These are phyloP conservation scores for Ustilago nuda DNA, from an alignment of 1,284 basidiomycete genomes.

Conservation along the genomic window DNA sequence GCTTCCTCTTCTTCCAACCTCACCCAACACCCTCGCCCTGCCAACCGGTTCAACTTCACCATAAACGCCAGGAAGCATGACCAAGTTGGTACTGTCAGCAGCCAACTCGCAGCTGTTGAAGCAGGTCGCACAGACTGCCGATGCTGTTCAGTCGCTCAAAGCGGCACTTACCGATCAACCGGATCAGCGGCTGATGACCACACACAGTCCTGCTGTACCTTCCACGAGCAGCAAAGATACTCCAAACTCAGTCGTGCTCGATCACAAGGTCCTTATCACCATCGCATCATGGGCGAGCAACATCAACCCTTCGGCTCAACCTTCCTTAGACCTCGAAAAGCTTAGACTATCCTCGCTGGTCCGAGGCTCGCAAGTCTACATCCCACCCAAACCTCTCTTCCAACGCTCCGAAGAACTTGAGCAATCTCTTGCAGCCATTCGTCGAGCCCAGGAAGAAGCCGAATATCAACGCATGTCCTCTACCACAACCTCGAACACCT, in stretches of 20 bases:
- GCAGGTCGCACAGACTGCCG: not conserved
- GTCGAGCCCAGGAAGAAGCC: slow-evolving; percentile 35
- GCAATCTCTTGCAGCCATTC: slow-evolving; percentile 35
- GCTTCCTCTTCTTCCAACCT: not conserved
- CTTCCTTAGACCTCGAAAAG: not conserved
- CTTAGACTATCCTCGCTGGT: slow-evolving; percentile 35
- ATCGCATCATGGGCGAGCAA: slow-evolving; percentile 21
- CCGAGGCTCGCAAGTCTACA: slow-evolving; percentile 16
- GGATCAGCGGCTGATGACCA: slow-evolving; percentile 22
- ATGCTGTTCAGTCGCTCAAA: slow-evolving; percentile 20
- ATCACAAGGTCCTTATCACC: slow-evolving; percentile 23
- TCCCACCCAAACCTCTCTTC: slow-evolving; percentile 38
- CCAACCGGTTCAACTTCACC: not conserved
- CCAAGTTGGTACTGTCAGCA: slow-evolving; percentile 23
- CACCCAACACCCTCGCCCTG: not conserved
- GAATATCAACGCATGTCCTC: slow-evolving; percentile 40
- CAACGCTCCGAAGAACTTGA: slow-evolving; percentile 37
- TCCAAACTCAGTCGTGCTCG: slow-evolving; percentile 12
- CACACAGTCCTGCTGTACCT: slow-evolving; percentile 31
- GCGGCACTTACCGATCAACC: slow-evolving; percentile 23
- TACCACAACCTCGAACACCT: slow-evolving; percentile 5
- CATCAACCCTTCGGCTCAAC: not conserved
- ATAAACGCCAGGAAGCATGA: slow-evolving; percentile 14
- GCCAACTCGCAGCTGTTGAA: slow-evolving; percentile 22
- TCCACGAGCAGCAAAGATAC: not conserved